Percentiles rank a stretch among this genome's conserved stretches.
Conservation (phyloP, 2,329 filamentous ascomycete species). For the Dothideomycetes sp. region DNA sequence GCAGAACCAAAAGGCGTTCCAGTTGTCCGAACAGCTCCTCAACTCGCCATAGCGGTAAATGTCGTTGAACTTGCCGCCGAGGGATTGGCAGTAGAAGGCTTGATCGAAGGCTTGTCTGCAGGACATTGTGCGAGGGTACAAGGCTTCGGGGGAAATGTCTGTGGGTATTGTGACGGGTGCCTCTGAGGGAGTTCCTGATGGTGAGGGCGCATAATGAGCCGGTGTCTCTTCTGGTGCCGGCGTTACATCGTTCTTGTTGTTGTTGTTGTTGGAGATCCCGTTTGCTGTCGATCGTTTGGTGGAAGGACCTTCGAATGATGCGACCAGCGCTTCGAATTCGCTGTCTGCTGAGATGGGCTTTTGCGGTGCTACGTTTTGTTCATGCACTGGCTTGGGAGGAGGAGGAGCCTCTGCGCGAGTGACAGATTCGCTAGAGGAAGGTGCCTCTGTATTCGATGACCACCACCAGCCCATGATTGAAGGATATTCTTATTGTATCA, state of each 20-base stretch:
- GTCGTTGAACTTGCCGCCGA: slow-evolving; percentile 84
- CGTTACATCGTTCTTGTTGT: too few species aligned
- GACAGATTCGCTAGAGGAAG: slow-evolving; percentile 4
- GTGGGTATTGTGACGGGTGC: slow-evolving; percentile 10
- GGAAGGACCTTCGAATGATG: slow-evolving; percentile 33
- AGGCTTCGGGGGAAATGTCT: slow-evolving; percentile 46
- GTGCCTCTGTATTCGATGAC: slow-evolving; percentile 15
- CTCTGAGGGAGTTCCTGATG: slow-evolving; percentile 5
- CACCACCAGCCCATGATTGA: slow-evolving; percentile 19
- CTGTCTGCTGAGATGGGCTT: slow-evolving; percentile 32
- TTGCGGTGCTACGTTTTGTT: slow-evolving; percentile 1
- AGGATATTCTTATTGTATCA: neutral
- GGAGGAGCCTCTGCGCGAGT: neutral
- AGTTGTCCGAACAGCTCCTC: slow-evolving; percentile 70
- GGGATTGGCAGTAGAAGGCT: slow-evolving; percentile 86
- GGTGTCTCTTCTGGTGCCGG: slow-evolving; percentile 11
- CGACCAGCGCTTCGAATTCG: slow-evolving; percentile 46
- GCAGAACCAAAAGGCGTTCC: slow-evolving; percentile 96
- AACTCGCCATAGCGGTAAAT: slow-evolving; percentile 79
- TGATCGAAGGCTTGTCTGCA: slow-evolving; percentile 86
- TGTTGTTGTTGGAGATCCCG: neutral
- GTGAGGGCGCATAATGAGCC: slow-evolving; percentile 5
- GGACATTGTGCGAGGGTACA: slow-evolving; percentile 75
- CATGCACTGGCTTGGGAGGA: too few species aligned
- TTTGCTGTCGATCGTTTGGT: neutral